Evolutionary conservation across 192 early-diverging fungal species (phyloP), one percentile per base, ranked within the genome.

Genomic region (Entophlyctis luteolus): DNA sequence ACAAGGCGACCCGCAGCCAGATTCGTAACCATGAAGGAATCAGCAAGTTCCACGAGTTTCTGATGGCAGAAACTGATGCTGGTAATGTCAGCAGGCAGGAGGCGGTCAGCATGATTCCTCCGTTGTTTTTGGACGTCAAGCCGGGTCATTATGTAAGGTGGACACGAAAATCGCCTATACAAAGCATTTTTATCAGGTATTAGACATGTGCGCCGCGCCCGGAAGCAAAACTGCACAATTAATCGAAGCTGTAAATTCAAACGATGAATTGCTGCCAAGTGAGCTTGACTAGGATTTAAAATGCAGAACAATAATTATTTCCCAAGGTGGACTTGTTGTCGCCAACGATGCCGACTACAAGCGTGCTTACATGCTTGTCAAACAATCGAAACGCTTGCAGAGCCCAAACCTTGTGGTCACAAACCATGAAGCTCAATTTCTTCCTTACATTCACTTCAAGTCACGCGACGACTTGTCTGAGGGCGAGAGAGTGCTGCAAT

Each of bases 61-160:
- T 99, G 52, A 93, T 96, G 48, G 84, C 95, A 2, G 97, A 99
- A 71, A 97, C 95, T n/a, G 95, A 97, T 22, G 67, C 81, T 82
- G 97, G 97, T 55, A 98, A 99, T 76, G 90, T 98, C 54, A 91
- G 87, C 72, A 83, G 95, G 45, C 97, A 99, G 79, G 95, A 98
- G 67, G 90, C 89, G 2, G 95, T 98, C 52, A 91, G 89, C 76
- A 99, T 99, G 97, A 93, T 98, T 62, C 97, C 97, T n/a, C 90
- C 91, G 42, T 77, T 94, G 62, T 72, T 98, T 27, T 79, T 99
- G 62, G 92, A 95, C 68, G 90, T 98, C 23, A 77, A 93, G 72
- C 86, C 93, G 14, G 75, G 89, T 52, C 95, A 99, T 72, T 81
- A 77, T 59, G 90, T 95, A 63, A 58, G 72, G 16, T 63, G 60